Evolutionary conservation across 331 rosid species (phyloP), one percentile per base, ranked within the genome.

Genomic region (Cydonia oblonga): DNA sequence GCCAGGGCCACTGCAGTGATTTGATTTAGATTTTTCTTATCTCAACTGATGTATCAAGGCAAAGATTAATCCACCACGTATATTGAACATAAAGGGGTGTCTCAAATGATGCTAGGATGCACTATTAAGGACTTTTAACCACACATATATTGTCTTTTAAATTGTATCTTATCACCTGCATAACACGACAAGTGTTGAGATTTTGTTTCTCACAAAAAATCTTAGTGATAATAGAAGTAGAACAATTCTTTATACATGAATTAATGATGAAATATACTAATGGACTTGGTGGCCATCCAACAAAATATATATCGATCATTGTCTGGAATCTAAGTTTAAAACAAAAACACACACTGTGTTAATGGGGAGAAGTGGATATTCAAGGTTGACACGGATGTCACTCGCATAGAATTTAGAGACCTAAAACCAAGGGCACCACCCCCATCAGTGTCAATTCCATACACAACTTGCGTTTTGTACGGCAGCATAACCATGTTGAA

Each of bases 391-490:
- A 74, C 14, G 72, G 78, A 25, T 24, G 29, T 53, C 78, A 25
- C 72, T 74, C 4, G 72, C 56, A 32, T 3, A 7, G 20, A 18
- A 46, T 26, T 46, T 68, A 3, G 10, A 49, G 24, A 28, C 23
- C 11, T 11, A 42, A 12, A 67, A 6, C 60, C 33, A 14, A 60
- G 32, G 2, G 9, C 16, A 22, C 3, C 52, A 68, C 46, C 46
- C 12, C 28, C 22, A 58, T 72, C 44, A 52, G 40, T 76, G 72
- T 82, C 79, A 38, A 42, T 74, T 76, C 75, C 70, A 30, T 20
- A 59, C 67, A 32, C 80, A 72, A 87, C 78, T 79, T 79, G 84
- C 84, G 22, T 74, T 49, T 5, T 20, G 54, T 69, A 44, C 54
- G 46, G 71, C 75, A 26, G 19, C 66, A 78, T 65, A 2, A 49